Evolutionary conservation across 805 yeast species (phyloP), one percentile per base, ranked within the genome.

Genomic region (Nakazawaea ernobii): DNA sequence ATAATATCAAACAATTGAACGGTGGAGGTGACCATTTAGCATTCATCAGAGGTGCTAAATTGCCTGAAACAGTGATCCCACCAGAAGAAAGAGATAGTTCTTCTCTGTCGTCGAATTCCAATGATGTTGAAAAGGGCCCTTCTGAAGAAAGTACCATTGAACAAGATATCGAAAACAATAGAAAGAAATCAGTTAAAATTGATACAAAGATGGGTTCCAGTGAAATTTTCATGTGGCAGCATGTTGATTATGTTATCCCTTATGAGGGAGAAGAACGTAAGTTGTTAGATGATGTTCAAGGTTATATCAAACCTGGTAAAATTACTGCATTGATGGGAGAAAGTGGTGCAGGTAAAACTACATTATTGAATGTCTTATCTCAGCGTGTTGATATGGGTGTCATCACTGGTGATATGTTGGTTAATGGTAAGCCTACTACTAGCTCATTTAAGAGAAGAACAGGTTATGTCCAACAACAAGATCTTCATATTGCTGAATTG

Each of bases 381-480:
- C 74, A 70, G 52, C 60, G 80, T 56, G 59, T 67, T 46, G 67
- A 67, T 37, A 59, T 63, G 53, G 82, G 82, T 54, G 70, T 67
- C 10, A 62, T 75, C 26, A 70, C 76, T 29, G 79, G 77, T 48
- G 75, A 70, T 43, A 66, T 70, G 64, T 57, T 73, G 53, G 77
- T 75, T 17, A 71, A 74, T 55, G 79, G 79, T 37, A 55, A 59
- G 15, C 68, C 72, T 10, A 53, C 73, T 33, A 68, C 63, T 45
- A 48, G 56, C 14, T 65, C 78, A 2, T 73, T 74, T 49, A 62
- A 67, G 52, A 68, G 77, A 56, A 59, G 70, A 49, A 70, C 71
- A 30, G 80, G 79, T 36, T 75, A 74, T 51, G 80, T 75, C 29
- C 78, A 75, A 54, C 80, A 75, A 54, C 78, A 75, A 53, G 80